Evolutionary conservation across 2,329 filamentous ascomycete species (phyloP).

Genomic region (Sordariomycetes sp.): DNA sequence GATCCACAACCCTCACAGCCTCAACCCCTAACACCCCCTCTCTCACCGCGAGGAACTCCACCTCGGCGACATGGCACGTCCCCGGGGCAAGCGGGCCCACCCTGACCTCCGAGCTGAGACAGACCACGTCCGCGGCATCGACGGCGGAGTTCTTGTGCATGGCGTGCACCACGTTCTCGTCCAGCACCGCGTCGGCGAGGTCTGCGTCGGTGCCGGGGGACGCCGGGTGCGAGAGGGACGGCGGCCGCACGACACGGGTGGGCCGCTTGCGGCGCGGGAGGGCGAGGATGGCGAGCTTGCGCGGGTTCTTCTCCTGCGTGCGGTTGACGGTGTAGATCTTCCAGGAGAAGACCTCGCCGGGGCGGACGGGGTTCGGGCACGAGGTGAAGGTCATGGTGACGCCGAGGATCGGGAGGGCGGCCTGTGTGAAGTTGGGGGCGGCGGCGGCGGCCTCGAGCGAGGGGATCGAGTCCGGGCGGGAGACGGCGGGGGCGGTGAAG

Average conservation of each 20-base stretch:
- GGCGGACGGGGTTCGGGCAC: slow-evolving; percentile 42
- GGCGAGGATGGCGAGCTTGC: slow-evolving; percentile 61
- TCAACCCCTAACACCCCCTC: slow-evolving; percentile 62
- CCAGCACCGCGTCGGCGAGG: slow-evolving; percentile 56
- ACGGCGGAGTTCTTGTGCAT: slow-evolving; percentile 56
- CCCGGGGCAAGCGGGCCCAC: slow-evolving; percentile 63
- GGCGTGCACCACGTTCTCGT: slow-evolving; percentile 61
- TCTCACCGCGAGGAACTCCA: slow-evolving; percentile 60
- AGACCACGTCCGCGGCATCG: slow-evolving; percentile 59
- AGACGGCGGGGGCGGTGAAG: slow-evolving; percentile 45
- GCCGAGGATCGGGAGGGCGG: slow-evolving; percentile 48
- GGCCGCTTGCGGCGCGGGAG: slow-evolving; percentile 53
- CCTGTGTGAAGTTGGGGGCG: slow-evolving; percentile 32
- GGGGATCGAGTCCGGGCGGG: slow-evolving; percentile 49
- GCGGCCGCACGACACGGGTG: slow-evolving; percentile 35
- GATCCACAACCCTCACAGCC: slow-evolving; percentile 61
- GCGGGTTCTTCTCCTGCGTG: slow-evolving; percentile 35
- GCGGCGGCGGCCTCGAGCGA: slow-evolving; percentile 48
- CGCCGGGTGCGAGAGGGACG: slow-evolving; percentile 31
- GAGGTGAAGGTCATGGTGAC: slow-evolving; percentile 67
- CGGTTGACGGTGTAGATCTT: slow-evolving; percentile 68
- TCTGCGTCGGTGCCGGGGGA: slow-evolving; percentile 13
- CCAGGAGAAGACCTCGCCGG: slow-evolving; percentile 62
- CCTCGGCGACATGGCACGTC: slow-evolving; percentile 62
- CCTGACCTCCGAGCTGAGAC: slow-evolving; percentile 62